phyloP scores from a whole-genome alignment of 495 filamentous ascomycete genomes.

The Penicillium pancosmium region DNA sequence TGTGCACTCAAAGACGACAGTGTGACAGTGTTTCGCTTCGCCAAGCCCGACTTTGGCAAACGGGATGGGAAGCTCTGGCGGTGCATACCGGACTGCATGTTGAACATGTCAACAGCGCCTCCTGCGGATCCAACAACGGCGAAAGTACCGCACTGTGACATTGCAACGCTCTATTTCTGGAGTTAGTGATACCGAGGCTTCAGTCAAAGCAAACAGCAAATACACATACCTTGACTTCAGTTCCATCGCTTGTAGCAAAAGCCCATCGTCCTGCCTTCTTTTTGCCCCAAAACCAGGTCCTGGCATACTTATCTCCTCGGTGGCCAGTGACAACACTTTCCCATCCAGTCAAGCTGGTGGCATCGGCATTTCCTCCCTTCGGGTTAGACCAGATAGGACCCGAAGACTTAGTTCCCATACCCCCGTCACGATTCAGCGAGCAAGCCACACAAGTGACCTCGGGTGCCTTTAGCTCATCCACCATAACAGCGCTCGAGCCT shows the following conservation, averaged over 20 bases:
- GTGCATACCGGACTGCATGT: slow-evolving; percentile 88
- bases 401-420: slow-evolving; percentile 76
- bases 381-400: slow-evolving; percentile 78
- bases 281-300: slow-evolving; percentile 97
- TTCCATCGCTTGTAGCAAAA: slow-evolving; percentile 82
- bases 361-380: slow-evolving; percentile 54
- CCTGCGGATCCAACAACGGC: slow-evolving; percentile 83
- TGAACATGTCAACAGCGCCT: slow-evolving; percentile 90
- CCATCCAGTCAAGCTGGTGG: slow-evolving; percentile 82
- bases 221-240: slow-evolving; percentile 64
- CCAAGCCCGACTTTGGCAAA: slow-evolving; percentile 59
- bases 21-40: neutral
- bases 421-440: slow-evolving; percentile 89
- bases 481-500: slow-evolving; percentile 30
- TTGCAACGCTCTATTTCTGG: slow-evolving; percentile 65
- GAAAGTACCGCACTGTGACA: slow-evolving; percentile 92
- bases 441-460: slow-evolving; percentile 88
- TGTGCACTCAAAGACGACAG: slow-evolving; percentile 24
- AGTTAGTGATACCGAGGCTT: no score
- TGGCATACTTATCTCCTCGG: slow-evolving; percentile 75
- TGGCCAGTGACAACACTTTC: slow-evolving; percentile 97
- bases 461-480: slow-evolving; percentile 83
- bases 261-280: slow-evolving; percentile 92
- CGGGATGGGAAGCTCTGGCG: slow-evolving; percentile 80
- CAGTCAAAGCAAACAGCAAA: no score